A percentile compares a stretch with the other conserved stretches of the same genome.
These are phyloP conservation scores for Cordyceps cicadae DNA, from an alignment of 2,329 filamentous ascomycete species.

Conservation along the genomic window DNA sequence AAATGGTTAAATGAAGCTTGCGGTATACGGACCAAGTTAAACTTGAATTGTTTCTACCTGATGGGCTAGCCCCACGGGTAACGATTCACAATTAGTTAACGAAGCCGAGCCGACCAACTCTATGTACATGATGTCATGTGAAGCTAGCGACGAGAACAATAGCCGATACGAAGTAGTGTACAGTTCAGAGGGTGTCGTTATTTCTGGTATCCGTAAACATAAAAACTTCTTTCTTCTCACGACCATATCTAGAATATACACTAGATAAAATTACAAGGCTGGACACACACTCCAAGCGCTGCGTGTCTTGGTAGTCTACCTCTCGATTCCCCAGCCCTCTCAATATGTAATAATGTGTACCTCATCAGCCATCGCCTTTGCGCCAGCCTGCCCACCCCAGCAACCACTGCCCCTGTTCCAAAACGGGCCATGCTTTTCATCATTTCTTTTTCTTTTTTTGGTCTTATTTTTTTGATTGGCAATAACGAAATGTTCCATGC, in stretches of 20 bases:
- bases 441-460: neutral
- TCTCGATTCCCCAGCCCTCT: conserved; percentile 3
- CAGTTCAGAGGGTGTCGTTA: neutral
- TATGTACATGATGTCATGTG: neutral
- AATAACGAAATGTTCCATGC: too few relatives aligned
- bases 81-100: too few relatives aligned
- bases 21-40: neutral
- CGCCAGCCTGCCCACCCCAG: neutral
- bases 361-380: conserved; percentile 7
- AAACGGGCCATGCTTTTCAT: neutral
- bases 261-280: neutral
- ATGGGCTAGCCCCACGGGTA: neutral
- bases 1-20: neutral
- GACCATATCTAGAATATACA: neutral
- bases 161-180: neutral
- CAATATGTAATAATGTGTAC: neutral
- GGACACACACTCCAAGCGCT: neutral
- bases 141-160: neutral
- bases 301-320: neutral
- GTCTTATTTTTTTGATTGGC: neutral
- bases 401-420: conserved; percentile 1
- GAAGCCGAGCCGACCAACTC: too few relatives aligned
- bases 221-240: neutral
- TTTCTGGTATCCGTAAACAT: neutral
- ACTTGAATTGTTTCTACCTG: neutral